Evolutionary conservation across 148 eudicot species (phyloP), one percentile per base, ranked within the genome.

Genomic region (Talinum fruticosum): DNA sequence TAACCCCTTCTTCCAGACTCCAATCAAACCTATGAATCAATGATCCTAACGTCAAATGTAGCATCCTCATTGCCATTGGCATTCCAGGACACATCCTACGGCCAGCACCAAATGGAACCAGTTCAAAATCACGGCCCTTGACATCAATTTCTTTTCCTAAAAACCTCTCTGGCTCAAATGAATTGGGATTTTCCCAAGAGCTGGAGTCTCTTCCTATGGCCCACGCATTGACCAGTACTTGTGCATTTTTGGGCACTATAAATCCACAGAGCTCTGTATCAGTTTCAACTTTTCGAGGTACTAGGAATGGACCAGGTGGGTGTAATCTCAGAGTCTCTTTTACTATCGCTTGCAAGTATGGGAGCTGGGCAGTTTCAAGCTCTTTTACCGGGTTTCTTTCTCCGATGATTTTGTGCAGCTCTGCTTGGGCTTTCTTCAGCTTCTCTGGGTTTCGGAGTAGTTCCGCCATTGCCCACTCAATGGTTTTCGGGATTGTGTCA

Each of bases 391-490:
- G 5, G 54, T 73, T 82, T 32, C 38, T 74, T 68, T 69, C 54
- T 37, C 84, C 78, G 24, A 82, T 59, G 51, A 78, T 62, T 16
- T 78, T 38, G 34, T 45, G 57, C 32, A 82, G 78, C 78, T 78
- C 81, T 51, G 7, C 24, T 67, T 54, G 36, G 24, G 78, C 78
- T 73, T 73, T 78, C 29, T 73, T 49, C 38, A 78, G 68, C 67
- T 78, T 82, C 38, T 74, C 65, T 33, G 78, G 79, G 30, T 65
- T 71, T 28, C 37, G 74, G 28, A 78, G 69, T 66, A 79, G 74
- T 41, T 82, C 84, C 10, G 82, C 34, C 82, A 79, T 83, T 71
- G 73, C 76, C 85, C 85, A 83, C 54, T 79, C 85, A 33, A 75
- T 19, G 10, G 79, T 66, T 45, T 66, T 75, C 8, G 82, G 71